phyloP scores from a whole-genome alignment of 148 eudicot genomes.

The Limonium bicolor region DNA sequence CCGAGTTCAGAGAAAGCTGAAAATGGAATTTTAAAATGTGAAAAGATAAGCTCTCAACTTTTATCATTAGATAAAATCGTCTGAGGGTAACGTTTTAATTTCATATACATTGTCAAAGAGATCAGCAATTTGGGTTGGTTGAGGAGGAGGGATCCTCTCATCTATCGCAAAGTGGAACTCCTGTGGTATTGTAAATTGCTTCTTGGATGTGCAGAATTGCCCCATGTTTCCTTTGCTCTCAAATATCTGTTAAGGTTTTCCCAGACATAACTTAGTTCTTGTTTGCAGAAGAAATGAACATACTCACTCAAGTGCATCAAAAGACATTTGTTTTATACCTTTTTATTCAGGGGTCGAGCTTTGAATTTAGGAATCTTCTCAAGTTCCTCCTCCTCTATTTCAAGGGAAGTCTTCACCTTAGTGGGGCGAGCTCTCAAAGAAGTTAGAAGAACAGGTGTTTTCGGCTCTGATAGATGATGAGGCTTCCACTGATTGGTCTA shows the following conservation, averaged over 20 bases:
- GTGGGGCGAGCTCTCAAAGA: conserved; percentile 79
- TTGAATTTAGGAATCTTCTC: conserved; percentile 79
- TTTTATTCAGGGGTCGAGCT: conserved; percentile 87
- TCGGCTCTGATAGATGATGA: conserved; percentile 70
- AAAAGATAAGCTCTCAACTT: too few relatives aligned
- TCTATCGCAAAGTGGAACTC: conserved; percentile 84
- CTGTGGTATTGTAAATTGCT: conserved; percentile 67
- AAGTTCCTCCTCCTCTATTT: conserved; percentile 71
- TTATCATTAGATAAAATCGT: too few relatives aligned
- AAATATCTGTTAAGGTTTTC: conserved; percentile 41
- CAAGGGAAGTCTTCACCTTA: conserved; percentile 55
- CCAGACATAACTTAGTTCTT: too few relatives aligned
- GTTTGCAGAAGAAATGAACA: not conserved
- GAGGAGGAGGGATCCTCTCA: conserved; percentile 69
- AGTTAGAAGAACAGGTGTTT: conserved; percentile 73
- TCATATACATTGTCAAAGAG: conserved; percentile 97
- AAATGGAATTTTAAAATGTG: not conserved
- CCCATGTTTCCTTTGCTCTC: conserved; percentile 93
- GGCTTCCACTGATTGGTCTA: conserved; percentile 57
- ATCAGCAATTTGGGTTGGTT: conserved; percentile 32
- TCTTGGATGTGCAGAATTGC: conserved; percentile 51
- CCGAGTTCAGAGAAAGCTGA: conserved; percentile 75
- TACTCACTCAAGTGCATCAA: too few relatives aligned
- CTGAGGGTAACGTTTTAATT: too few relatives aligned
- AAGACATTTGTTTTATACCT: conserved; percentile 36